Evolutionary conservation across 148 eudicot species (phyloP), one percentile per base, ranked within the genome.

Genomic region (Spergularia bocconei): DNA sequence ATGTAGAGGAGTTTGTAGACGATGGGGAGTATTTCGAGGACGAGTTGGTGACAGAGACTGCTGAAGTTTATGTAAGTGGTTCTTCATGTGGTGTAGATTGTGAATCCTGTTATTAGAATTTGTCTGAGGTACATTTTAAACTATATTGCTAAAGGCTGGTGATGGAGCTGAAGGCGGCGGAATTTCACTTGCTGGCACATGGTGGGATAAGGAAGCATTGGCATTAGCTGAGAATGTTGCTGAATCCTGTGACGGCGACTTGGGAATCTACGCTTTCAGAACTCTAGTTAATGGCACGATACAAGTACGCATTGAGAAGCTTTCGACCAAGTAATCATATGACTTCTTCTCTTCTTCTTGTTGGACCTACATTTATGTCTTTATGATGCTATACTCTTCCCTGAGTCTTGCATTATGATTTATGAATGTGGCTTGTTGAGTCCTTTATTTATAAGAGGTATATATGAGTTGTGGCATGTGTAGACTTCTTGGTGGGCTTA

Each of bases 91-190:
- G 51, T 72, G n/a, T n/a, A n/a, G 38, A 61, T 58, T 72, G 63
- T 62, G 39, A 21, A n/a, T 65, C 63, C 64, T 73, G 17, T 47
- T 17, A 76, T 25, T 55, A 4, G 29, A 20, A 25, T 29, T 29
- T 51, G 15, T 63, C 51, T 82, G 39, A 51, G 50, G 50, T 59
- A 60, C 38, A 9, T 71, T 4, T 78, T 55, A 19, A 67, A 9
- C 25, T 65, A 19, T 79, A 63, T 60, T 70, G 63, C 63, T 71
- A 50, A 72, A 93, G 98, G 85, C 69, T 54, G 98, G 98, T 48
- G 98, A 93, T 87, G 98, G 98, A 73, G 93, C 86, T n/a, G 97
- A 84, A 75, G 98, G 98, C 39, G 97, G 98, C 76, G 98, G 98
- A 57, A 82, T 89, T 74, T 81, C 86, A 57, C 91, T 93, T 60